Base-by-base conservation (phyloP, 352 stramenopile genomes). In the Globisporangium iwayamae region DNA sequence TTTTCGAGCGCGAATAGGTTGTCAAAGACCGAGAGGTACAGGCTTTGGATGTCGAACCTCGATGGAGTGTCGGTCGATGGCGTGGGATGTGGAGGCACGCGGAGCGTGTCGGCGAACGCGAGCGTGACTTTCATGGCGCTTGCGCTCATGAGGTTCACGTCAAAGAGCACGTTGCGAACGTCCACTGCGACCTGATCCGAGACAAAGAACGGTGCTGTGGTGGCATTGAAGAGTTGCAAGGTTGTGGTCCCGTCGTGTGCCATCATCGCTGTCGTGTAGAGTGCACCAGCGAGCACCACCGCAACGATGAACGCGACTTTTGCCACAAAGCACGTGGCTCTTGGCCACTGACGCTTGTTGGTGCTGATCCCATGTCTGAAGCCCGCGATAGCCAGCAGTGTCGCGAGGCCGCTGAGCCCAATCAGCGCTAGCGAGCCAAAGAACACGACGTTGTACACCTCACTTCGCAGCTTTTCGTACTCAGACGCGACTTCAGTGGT, bases 91-190 rank as follows among this genome's bases (percentile, higher is more conserved):
- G 83, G 81, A 9, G 81, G 83, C 28, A 90, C 73, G 0, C 73
- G 81, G 18, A 93, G 72, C 5, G 79, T 81, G 20, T 91, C 83
- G 1, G 74, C 70, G 61, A 90, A 90, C n/a, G 69, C 72, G 4
- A 93, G 55, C 1, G 69, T 72, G n/a, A 63, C 46, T 4, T 63
- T 62, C 66, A 80, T 74, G 1, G n/a, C 32, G 7, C 59, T 74
- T 2, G 61, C 58, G 9, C 78, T 57, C 2, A 90, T 62, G 9
- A 93, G 60, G 28, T 72, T 91, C 8, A 60, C 51, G 56, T 84
- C 81, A 47, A 79, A 79, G 4, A 93, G 60, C 45, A 85, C 67
- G 18, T 32, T 56, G 38, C 56, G 62, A 0, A 78, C 53, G 38
- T 85, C 69, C 16, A 67, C 50, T 2, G 70, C 66, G 0, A 64